Evolutionary conservation across 345 rosid species (phyloP), one percentile per base, ranked within the genome.

Genomic region (Sisymbrium irio): DNA sequence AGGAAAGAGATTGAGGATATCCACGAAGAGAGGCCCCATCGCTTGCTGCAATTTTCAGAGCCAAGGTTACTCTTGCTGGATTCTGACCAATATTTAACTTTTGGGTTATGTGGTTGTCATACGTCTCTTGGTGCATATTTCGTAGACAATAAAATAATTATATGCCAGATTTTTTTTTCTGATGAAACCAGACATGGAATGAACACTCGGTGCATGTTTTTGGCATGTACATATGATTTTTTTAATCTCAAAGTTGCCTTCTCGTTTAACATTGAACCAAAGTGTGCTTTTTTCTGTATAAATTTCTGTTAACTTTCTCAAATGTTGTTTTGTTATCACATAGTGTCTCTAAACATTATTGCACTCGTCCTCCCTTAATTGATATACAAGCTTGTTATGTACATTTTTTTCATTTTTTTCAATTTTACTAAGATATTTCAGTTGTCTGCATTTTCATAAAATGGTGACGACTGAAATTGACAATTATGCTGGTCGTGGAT

Each of bases 1-100:
- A 89, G 96, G 93, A 92, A 88, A 70, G 89, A 88, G 76, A 80
- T 92, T 81, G 96, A 84, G 74, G 97, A 85, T 37, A 78, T 92
- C 60, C 93, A 90, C 0, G 90, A 89, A 76, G 90, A 89, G 78
- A 86, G 97, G 86, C 90, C 87, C 37, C 84, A 81, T 69, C 83
- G 82, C 63, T 30, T 30, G 79, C 82, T 89, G 64, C 80, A 73
- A 51, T 66, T 84, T 77, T 68, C 89, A 62, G 77, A 83, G 42
- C 91, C 90, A 1, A 80, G 91, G 97, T 89, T 62, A 69, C 66
- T 76, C 50, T 57, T 18, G 10, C 35, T 74, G 36, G 74, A 25
- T 50, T 79, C 57, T 45, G 69, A 7, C 51, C 42, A 12, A 35
- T 63, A 15, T 53, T 69, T 73, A 30, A 69, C 47, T 35, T 44